Percentiles rank a stretch among this genome's conserved stretches.
These are phyloP conservation scores for Trametes cubensis DNA, from an alignment of 768 basidiomycete genomes.

Conservation along the genomic window DNA sequence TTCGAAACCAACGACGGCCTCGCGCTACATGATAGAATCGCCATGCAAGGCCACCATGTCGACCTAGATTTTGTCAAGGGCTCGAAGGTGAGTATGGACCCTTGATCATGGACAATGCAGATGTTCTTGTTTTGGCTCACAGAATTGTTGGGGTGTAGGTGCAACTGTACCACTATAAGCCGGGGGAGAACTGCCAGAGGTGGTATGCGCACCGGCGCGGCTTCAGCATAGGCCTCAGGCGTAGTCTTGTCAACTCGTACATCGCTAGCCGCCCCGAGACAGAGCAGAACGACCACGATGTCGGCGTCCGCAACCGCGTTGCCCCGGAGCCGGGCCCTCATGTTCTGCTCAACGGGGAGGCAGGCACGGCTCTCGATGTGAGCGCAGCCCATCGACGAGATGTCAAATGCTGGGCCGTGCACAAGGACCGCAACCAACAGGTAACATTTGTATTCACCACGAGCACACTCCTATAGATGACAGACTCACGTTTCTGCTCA, in stretches of 20 bases:
- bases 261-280: neutral
- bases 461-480: no score
- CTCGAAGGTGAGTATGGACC: neutral
- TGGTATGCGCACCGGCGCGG: neutral
- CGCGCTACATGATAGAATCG: no score
- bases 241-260: neutral
- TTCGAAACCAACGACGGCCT: no score
- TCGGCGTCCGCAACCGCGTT: neutral
- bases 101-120: neutral
- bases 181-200: neutral
- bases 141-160: neutral
- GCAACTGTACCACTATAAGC: neutral
- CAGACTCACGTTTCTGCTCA: neutral
- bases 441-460: neutral
- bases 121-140: neutral
- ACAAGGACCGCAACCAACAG: neutral
- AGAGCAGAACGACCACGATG: neutral
- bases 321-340: neutral
- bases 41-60: no score
- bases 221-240: neutral
- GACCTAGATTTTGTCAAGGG: no score
- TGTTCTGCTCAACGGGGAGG: neutral
- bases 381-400: neutral
- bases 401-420: neutral
- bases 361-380: neutral